These are phyloP conservation scores for Xylaria flabelliformis DNA, from an alignment of 495 filamentous ascomycete genomes.

Conservation along the genomic window DNA sequence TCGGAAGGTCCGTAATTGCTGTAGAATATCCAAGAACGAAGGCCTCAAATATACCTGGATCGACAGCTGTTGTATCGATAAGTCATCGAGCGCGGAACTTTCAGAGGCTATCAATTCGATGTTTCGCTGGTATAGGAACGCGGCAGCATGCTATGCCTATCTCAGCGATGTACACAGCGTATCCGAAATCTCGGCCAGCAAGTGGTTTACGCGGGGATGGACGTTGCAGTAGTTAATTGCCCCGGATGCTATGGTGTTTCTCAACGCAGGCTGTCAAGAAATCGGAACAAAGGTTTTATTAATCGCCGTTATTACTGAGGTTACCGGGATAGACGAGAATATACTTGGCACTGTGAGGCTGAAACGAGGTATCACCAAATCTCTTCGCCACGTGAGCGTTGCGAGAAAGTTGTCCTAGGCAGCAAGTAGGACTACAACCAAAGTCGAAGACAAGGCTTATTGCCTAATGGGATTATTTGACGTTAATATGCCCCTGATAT, in stretches of 20 bases:
- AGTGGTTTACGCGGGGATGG: slow-evolving; percentile 1
- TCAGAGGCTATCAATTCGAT: background rate
- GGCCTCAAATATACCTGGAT: slow-evolving; percentile 3
- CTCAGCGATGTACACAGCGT: slow-evolving; percentile 1
- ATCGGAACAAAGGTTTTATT: background rate
- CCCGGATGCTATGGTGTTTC: background rate
- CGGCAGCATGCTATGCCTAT: background rate
- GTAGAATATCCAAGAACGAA: background rate
- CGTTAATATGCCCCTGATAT: background rate
- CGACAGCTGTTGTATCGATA: slow-evolving; percentile 2
- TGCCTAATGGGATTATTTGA: background rate
- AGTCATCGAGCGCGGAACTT: background rate
- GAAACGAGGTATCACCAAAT: background rate
- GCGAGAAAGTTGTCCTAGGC: background rate
- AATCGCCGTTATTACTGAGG: background rate
- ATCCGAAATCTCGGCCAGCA: background rate
- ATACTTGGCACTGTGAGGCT: background rate
- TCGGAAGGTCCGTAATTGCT: background rate
- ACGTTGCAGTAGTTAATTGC: slow-evolving; percentile 7
- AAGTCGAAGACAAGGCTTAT: background rate
- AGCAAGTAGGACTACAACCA: background rate
- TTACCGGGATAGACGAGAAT: background rate
- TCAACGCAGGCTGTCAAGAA: background rate
- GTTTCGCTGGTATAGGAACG: slow-evolving; percentile 6
- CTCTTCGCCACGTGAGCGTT: background rate